These are phyloP conservation scores for Sicyos baderoa DNA, from an alignment of 306 rosid species.

Conservation along the genomic window DNA sequence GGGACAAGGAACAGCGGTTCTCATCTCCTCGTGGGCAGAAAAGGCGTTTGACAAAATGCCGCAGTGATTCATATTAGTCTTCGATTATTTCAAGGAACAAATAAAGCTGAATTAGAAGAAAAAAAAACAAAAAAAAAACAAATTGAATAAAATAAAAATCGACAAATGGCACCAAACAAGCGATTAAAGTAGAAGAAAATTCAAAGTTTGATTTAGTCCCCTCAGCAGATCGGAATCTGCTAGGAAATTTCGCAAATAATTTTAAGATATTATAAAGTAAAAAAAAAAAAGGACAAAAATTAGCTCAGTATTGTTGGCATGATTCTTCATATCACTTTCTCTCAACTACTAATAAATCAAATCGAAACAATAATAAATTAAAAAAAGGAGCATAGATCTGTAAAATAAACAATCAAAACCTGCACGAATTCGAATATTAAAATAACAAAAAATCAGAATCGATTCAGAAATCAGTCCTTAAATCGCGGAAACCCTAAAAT, in stretches of 20 bases:
- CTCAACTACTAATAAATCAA: neutral
- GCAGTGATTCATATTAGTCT: slow-evolving; percentile 56
- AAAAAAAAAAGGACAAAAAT: slow-evolving; percentile 2
- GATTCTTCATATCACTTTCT: neutral
- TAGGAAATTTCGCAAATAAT: slow-evolving; percentile 5
- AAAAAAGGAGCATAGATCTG: neutral
- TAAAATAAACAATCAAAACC: neutral
- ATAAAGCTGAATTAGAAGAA: neutral
- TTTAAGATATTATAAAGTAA: neutral
- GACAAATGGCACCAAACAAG: slow-evolving; percentile 17
- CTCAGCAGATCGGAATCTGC: slow-evolving; percentile 17
- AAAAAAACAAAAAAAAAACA: neutral
- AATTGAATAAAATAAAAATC: neutral
- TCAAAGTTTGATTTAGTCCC: slow-evolving; percentile 13
- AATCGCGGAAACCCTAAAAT: neutral
- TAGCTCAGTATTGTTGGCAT: neutral
- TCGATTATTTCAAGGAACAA: slow-evolving; percentile 14
- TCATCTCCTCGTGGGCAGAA: slow-evolving; percentile 55
- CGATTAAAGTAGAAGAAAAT: slow-evolving; percentile 17
- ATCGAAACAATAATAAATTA: neutral
- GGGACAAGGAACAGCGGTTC: slow-evolving; percentile 26
- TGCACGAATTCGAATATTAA: neutral
- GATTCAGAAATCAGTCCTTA: neutral
- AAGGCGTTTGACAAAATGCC: slow-evolving; percentile 55
- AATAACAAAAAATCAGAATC: neutral